Evolutionary conservation across 1,284 basidiomycete species (phyloP).

Genomic region (Thecaphora thlaspeos): DNA sequence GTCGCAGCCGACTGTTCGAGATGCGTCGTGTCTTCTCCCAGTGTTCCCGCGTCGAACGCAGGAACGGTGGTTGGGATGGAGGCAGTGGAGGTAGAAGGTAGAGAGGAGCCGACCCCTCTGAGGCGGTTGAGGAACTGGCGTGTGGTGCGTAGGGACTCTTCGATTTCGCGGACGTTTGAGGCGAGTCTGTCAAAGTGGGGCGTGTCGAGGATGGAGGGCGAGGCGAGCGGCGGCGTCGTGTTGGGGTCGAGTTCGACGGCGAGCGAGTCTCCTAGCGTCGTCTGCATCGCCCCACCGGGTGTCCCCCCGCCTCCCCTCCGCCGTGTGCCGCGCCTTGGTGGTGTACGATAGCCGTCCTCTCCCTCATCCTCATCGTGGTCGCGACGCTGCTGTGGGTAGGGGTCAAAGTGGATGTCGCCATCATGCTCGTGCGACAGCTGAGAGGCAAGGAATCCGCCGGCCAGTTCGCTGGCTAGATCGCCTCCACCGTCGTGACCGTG

Average conservation of each 20-base stretch:
- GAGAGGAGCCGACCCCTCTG: not conserved
- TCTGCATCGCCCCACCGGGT: constrained; percentile 5
- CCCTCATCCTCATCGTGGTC: not conserved
- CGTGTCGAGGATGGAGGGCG: not conserved
- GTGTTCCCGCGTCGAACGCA: not conserved
- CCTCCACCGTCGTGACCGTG: too few relatives aligned
- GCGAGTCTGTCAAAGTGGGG: not conserved
- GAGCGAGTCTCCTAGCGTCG: constrained; percentile 2
- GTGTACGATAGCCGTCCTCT: not conserved
- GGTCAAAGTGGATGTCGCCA: not conserved
- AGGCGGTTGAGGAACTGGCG: constrained; percentile 6
- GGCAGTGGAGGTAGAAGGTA: not conserved
- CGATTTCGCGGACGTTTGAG: not conserved
- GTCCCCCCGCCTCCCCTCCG: constrained; percentile 1
- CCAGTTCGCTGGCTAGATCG: too few relatives aligned
- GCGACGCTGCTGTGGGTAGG: not conserved
- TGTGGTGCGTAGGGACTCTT: constrained; percentile 5
- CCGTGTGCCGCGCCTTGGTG: constrained; percentile 3
- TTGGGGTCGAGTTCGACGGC: constrained; percentile 7
- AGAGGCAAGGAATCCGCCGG: not conserved
- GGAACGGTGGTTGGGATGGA: not conserved
- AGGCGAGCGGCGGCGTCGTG: not conserved
- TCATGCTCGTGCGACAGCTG: constrained; percentile 14
- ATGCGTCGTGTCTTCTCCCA: constrained; percentile 11
- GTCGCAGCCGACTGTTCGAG: constrained; percentile 12